These are phyloP conservation scores for sweet orange (Citrus sinensis) DNA, from an alignment of 345 rosid genomes.

Conservation along the genomic window DVS_A1.0 CM039168.1:13812501-13813000, in stretches of 20 bases:
- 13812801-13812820: constrained; percentile 46
- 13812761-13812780: too few species aligned
- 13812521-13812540: too few species aligned
- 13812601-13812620: constrained; percentile 41
- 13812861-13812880: constrained; percentile 83
- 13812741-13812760: constrained; percentile 1
- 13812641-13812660: constrained; percentile 72
- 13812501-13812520: too few species aligned
- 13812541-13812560: too few species aligned
- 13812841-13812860: constrained; percentile 74
- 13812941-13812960: constrained; percentile 30
- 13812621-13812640: constrained; percentile 85
- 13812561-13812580: too few species aligned
- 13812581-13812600: too few species aligned
- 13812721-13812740: constrained; percentile 62
- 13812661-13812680: constrained; percentile 70
- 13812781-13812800: not conserved
- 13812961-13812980: constrained; percentile 26
- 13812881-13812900: constrained; percentile 82
- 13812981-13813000: too few species aligned
- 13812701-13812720: constrained; percentile 96
- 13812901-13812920: constrained; percentile 96
- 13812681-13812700: constrained; percentile 81
- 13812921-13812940: constrained; percentile 77
- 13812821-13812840: constrained; percentile 81